Evolutionary conservation across 2,329 filamentous ascomycete genomes (phyloP).

Genomic region (Monilinia aucupariae): DNA sequence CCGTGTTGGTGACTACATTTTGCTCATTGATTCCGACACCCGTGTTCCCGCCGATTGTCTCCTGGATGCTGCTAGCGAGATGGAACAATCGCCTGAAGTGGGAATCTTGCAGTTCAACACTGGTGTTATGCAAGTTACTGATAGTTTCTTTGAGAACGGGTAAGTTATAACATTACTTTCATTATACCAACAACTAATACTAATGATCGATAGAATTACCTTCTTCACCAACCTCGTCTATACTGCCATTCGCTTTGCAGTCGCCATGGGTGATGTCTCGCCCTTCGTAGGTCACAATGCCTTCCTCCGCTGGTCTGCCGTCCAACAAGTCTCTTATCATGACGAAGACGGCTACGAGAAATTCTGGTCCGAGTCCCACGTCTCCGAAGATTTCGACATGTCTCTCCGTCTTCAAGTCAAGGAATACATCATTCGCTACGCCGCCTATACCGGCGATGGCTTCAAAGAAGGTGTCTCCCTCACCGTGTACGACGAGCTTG

Average conservation of each 20-base stretch:
- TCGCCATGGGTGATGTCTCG: constrained; percentile 69
- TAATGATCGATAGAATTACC: constrained; percentile 42
- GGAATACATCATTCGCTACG: constrained; percentile 68
- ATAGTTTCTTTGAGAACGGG: constrained; percentile 66
- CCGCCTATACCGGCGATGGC: constrained; percentile 66
- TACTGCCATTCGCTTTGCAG: constrained; percentile 70
- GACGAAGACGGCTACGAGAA: constrained; percentile 70
- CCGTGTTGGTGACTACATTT: constrained; percentile 76
- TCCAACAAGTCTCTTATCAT: constrained; percentile 66
- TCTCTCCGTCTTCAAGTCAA: constrained; percentile 67
- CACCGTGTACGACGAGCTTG: constrained; percentile 78
- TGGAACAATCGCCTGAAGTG: constrained; percentile 74
- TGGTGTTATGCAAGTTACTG: constrained; percentile 72
- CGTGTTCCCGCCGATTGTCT: constrained; percentile 73
- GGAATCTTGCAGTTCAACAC: constrained; percentile 74
- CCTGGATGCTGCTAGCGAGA: constrained; percentile 72
- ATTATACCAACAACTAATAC: background rate
- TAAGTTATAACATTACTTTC: background rate
- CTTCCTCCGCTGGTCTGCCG: constrained; percentile 67
- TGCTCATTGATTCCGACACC: constrained; percentile 74
- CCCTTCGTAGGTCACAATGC: constrained; percentile 81
- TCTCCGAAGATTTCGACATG: constrained; percentile 81
- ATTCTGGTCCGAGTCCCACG: constrained; percentile 76
- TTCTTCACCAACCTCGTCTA: constrained; percentile 73
- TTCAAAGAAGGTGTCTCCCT: constrained; percentile 81